Evolutionary conservation across 73 alveolate species (phyloP), one percentile per base, ranked within the genome.

Genomic region (Symbiodinium natans): DNA sequence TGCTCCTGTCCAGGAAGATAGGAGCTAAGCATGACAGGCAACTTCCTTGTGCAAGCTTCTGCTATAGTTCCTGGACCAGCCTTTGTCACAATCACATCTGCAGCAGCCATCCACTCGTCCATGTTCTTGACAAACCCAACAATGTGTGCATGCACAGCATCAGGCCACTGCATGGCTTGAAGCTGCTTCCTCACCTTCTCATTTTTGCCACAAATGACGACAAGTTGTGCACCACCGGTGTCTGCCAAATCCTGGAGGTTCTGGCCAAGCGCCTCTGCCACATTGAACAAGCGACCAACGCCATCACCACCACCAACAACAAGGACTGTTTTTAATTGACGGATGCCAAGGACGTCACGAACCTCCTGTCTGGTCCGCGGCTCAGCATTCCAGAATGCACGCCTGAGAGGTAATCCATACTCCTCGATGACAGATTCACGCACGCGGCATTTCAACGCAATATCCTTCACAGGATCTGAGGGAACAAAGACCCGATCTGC

Each of bases 51-150:
- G 34, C 59, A 33, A 33, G 89, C 52, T 36, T 82, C 89, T 8
- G 89, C 89, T 36, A 82, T 82, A 17, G 89, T 82, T 13, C 89
- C 89, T 8, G 89, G 89, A 25, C 89, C 89, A 29, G 89, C 89
- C 33, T 82, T 82, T 15, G 89, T 82, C 21, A 82, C 89, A 39
- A 82, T 82, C 21, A 40, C 41, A 42, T 82, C 89, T 25, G 89
- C 31, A 9, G 89, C 89, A 40, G 63, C 52, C 89, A 82, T 82
- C 59, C 34, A 82, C 36, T 82, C 38, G 38, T 82, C 89, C 89
- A 82, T 82, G 25, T 82, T 27, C 23, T 40, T 82, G 68, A 82
- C 89, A 42, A 82, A 82, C 59, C 89, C 89, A 13, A 25, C 33
- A 21, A 42, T 15, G 6, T 82, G 41, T 17, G 46, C 41, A 82